These are phyloP conservation scores for Paraphoma sp. DNA, from an alignment of 2,329 filamentous ascomycete species.

Conservation along the genomic window DNA sequence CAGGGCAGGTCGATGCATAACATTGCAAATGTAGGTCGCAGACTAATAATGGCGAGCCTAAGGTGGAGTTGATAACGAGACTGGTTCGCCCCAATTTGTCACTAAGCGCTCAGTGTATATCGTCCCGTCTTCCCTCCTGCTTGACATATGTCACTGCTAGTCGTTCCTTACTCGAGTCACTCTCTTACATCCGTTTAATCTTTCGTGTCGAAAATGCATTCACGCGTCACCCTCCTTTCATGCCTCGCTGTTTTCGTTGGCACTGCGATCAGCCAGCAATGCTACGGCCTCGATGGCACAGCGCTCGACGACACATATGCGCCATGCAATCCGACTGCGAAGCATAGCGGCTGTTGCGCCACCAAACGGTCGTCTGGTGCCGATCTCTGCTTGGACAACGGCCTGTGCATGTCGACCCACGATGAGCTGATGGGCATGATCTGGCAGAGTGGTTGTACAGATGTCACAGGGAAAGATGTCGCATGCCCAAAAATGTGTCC, in stretches of 20 bases:
- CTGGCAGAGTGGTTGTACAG: constrained; percentile 45
- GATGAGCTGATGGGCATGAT: constrained; percentile 38
- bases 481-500: constrained; percentile 41
- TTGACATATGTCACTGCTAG: constrained; percentile 1
- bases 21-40: constrained; percentile 22
- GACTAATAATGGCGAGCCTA: constrained; percentile 22
- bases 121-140: constrained; percentile 4
- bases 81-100: constrained; percentile 8
- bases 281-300: constrained; percentile 39
- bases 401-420: constrained; percentile 42
- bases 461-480: constrained; percentile 35
- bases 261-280: constrained; percentile 29
- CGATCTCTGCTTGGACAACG: constrained; percentile 43
- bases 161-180: constrained; percentile 7
- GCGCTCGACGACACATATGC: constrained; percentile 34
- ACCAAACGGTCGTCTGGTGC: constrained; percentile 25
- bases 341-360: constrained; percentile 44
- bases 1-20: constrained; percentile 30
- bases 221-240: constrained; percentile 17
- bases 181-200: constrained; percentile 7
- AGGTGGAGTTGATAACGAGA: constrained; percentile 19
- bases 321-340: constrained; percentile 37
- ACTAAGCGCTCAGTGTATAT: constrained; percentile 4
- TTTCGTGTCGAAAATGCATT: constrained; percentile 26
- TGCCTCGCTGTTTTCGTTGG: constrained; percentile 17